These are phyloP conservation scores for Thuidium tamariscinum DNA, from an alignment of 225 moss, liverwort and hornwort species.

Conservation along the genomic window DNA sequence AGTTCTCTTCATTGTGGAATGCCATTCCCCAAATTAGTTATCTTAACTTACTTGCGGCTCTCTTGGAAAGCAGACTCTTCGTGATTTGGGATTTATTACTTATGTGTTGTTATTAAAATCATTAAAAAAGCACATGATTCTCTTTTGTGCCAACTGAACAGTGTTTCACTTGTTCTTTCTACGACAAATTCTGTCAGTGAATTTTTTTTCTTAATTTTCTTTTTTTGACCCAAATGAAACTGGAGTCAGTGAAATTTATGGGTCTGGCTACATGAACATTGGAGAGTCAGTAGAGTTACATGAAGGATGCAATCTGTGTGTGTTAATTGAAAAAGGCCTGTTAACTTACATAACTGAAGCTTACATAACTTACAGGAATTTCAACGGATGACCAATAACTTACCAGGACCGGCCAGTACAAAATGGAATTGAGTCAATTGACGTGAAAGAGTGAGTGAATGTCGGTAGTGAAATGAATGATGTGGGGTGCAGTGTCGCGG, in stretches of 20 bases:
- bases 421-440: too few species aligned
- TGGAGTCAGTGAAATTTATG: too few species aligned
- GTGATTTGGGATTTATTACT: not conserved
- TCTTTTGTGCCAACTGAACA: not conserved
- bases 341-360: too few species aligned
- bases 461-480: not conserved
- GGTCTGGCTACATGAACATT: not conserved
- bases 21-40: not conserved
- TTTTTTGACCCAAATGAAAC: too few species aligned
- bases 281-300: too few species aligned
- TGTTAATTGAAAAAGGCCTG: not conserved
- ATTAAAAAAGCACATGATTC: not conserved
- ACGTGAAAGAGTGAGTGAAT: not conserved
- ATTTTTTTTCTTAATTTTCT: too few species aligned
- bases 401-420: too few species aligned
- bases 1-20: not conserved
- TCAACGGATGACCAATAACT: too few species aligned
- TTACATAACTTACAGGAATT: too few species aligned
- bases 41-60: not conserved
- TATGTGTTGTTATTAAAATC: not conserved
- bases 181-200: not conserved
- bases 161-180: not conserved
- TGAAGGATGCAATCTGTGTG: too few species aligned
- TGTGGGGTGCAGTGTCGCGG: not conserved
- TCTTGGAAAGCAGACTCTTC: not conserved